Evolutionary conservation across 2,329 filamentous ascomycete genomes (phyloP), one percentile per base, ranked within the genome.

Genomic region (Tolypocladium amazonense): DNA sequence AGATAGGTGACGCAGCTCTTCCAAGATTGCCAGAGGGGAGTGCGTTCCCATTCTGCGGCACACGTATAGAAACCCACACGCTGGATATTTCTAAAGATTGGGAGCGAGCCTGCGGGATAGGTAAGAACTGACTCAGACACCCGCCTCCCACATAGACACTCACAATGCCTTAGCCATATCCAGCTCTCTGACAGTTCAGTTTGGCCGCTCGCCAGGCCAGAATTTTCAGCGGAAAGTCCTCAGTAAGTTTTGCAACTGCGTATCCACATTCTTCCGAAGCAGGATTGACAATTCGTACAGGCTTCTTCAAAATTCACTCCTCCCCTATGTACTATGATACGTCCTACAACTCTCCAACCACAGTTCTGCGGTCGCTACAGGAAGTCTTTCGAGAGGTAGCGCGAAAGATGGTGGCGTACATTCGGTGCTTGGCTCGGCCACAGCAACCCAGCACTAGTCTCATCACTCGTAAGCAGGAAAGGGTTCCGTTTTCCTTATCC

Each of bases 11-110:
- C 0, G 68, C 70, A 9, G 71, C 75, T 37, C 79, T 89, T 45
- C 76, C 78, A 4, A 78, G 80, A 45, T 67, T 84, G 45, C 66
- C 71, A 1, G 67, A 65, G 0, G 70, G 68, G 5, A 60, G 66
- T 3, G 65, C 65, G n/a, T 97, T 99, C 70, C 91, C 93, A 0
- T 99, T 96, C 72, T 97, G 94, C 69, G 94, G 94, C 45, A 84
- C 85, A 50, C 72, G 85, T 20, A 91, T 99, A 65, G 78, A 96
- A 69, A 89, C 85, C 23, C 75, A 75, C 57, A 92, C 88, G 0
- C 76, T 99, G 35, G 86, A 91, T 62, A 82, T 97, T 56, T 81
- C 78, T 67, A 92, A 89, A 68, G 86, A 91, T 67, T 77, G 81
- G 54, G 80, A 84, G 38, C 78, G 81, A 56, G 73, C 73, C 63